Conservation (phyloP, 1,139 yeast genomes). For the Zygosaccharomyces sapae region DNA sequence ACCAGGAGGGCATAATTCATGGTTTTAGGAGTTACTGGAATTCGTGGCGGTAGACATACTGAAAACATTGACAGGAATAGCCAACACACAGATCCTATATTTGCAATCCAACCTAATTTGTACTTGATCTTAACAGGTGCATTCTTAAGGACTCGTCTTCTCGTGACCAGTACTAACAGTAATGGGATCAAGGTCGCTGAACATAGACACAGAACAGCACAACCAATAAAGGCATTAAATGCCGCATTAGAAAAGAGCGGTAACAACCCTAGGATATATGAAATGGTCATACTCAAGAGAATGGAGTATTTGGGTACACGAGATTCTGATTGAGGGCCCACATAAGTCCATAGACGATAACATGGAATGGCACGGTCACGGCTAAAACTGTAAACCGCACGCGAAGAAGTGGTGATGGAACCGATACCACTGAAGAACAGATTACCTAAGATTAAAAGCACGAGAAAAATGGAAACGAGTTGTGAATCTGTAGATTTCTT, state of each 20-base stretch:
- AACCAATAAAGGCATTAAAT: constrained; percentile 79
- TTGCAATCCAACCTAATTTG: constrained; percentile 59
- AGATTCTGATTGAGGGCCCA: constrained; percentile 51
- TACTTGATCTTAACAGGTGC: constrained; percentile 65
- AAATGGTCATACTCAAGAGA: constrained; percentile 59
- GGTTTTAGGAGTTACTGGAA: constrained; percentile 55
- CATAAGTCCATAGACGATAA: constrained; percentile 59
- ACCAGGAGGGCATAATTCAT: constrained; percentile 78
- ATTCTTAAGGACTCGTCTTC: constrained; percentile 60
- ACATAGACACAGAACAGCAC: constrained; percentile 75
- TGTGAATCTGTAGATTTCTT: constrained; percentile 65
- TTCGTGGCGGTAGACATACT: constrained; percentile 69
- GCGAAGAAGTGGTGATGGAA: constrained; percentile 76
- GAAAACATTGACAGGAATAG: constrained; percentile 55
- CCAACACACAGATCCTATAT: constrained; percentile 59
- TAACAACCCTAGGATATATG: constrained; percentile 56
- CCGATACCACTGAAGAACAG: constrained; percentile 76
- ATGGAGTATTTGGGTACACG: constrained; percentile 73
- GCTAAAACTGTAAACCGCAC: constrained; percentile 82
- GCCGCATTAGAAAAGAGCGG: constrained; percentile 72
- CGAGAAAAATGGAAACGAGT: constrained; percentile 62
- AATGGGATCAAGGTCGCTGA: constrained; percentile 78
- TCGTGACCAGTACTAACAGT: constrained; percentile 54
- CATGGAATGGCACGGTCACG: constrained; percentile 85
- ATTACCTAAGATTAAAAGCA: constrained; percentile 64